Evolutionary conservation across 2,329 filamentous ascomycete genomes (phyloP), one percentile per base, ranked within the genome.

Genomic region (Metarhizium guizhouense): DNA sequence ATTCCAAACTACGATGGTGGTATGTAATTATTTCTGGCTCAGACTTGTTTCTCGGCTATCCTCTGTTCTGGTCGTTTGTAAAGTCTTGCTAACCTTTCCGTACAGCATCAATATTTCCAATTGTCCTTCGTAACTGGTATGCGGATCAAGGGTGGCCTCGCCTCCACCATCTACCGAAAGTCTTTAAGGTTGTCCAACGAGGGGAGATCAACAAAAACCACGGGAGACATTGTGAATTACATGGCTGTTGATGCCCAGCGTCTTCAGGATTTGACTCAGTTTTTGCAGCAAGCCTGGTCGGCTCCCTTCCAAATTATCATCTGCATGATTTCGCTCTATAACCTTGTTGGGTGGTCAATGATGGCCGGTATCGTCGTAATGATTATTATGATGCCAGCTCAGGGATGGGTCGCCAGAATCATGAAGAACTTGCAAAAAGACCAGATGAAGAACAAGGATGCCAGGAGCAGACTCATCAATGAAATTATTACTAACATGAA

Each of bases 401-500:
- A 99, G 68, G 93, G 92, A 51, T 77, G 94, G 59, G 94, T 97
- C 67, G 93, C 94, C 29, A 83, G 87, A 57, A 80, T 95, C 63
- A 96, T 96, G 88, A 96, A 96, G 75, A 90, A 81, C 47, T 75
- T 99, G 64, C 95, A 99, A 69, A 95, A 97, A 72, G 79, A 85
- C 61, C 94, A 99, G 75, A 99, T 99, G 94, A 95, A 95, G 77
- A 97, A 97, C 76, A 99, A 99, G 75, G 94, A 99, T 66, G 82
- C 91, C 43, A 84, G 94, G 67, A 96, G 92, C 50, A 84, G 93
- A 52, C 75, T 99, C 57, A 96, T 97, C 78, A 95, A 93, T 6
- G 94, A 99, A 72, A 99, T 99, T 62, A 78, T 99, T 67, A 96
- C 95, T 78, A 97, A 97, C 74, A 99, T 99, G 89, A 99, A 99